Percentiles rank a stretch among this genome's conserved stretches.
Evolutionary conservation across 495 filamentous ascomycete species (phyloP).

Genomic region (Lichenothelia convexa): DNA sequence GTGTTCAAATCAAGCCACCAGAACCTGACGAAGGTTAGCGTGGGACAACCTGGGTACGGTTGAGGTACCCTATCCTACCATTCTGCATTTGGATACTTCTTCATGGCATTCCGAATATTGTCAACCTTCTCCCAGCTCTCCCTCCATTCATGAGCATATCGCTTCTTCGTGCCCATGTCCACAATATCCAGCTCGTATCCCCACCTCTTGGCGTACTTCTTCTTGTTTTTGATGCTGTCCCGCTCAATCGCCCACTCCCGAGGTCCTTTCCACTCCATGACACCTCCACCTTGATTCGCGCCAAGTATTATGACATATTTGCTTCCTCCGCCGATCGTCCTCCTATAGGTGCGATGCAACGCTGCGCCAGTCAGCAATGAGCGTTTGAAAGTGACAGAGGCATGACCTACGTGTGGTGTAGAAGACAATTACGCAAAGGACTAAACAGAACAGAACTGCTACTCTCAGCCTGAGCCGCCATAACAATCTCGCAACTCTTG

Average conservation of each 20-base stretch:
- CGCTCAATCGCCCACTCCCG: constrained; percentile 96
- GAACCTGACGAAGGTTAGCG: constrained; percentile 45
- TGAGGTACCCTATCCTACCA: constrained; percentile 41
- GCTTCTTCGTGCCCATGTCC: constrained; percentile 95
- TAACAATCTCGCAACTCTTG: constrained; percentile 23
- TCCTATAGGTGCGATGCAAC: constrained; percentile 30
- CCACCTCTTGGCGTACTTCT: constrained; percentile 70
- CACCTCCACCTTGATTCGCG: constrained; percentile 86
- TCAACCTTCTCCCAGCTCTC: constrained; percentile 99
- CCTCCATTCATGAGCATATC: constrained; percentile 97
- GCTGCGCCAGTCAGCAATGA: constrained; percentile 20
- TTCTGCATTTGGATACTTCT: constrained; percentile 87
- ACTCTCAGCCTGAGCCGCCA: constrained; percentile 40
- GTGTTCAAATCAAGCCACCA: constrained; percentile 99
- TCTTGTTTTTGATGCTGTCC: constrained; percentile 89
- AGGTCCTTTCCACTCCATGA: constrained; percentile 98
- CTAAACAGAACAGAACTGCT: constrained; percentile 36
- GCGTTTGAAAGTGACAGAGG: constrained; percentile 8
- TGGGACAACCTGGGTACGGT: background rate
- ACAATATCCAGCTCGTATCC: constrained; percentile 92
- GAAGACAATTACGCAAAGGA: constrained; percentile 45
- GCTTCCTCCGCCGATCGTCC: constrained; percentile 59
- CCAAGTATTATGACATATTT: constrained; percentile 90
- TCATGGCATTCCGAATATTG: constrained; percentile 74
- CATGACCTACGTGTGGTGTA: constrained; percentile 45